Evolutionary conservation across 2,329 filamentous ascomycete genomes (phyloP), one percentile per base, ranked within the genome.

Genomic region (Cadophora sp.): DNA sequence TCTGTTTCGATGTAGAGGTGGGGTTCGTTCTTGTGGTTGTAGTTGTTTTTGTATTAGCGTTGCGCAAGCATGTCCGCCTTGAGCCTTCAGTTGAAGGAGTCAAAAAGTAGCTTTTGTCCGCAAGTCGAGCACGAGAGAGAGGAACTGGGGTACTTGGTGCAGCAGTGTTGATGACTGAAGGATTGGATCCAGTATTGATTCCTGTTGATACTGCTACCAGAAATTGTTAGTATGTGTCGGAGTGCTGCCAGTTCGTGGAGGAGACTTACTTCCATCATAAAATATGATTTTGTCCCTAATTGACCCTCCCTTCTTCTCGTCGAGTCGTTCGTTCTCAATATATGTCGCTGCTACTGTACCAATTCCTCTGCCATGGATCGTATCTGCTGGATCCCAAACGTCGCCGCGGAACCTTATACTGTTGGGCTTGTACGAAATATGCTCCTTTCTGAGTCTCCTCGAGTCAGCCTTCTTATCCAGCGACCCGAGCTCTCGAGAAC

Each of bases 231-330:
- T 66, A 6, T 8, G 2, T 8, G 5, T 48, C 43, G 14, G 14
- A 11, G 12, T 43, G 4, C 7, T 19, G 12, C 19, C 11, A n/a
- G 19, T 48, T 8, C 22, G 11, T n/a, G 34, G 14, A 48, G 19
- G 11, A 26, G 9, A 22, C 68, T 43, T 68, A 72, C 73, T 62
- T 22, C 74, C 71, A 67, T 76, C 75, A 58, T 71, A 76, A 56
- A 75, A 69, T 31, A 46, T 68, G 26, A 77, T 76, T 22, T 68
- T 74, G 19, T 74, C 74, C 56, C 65, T 70, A 24, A 76, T 72
- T 14, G 68, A 67, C 27, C n/a, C 66, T 31, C 24, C 48, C 26
- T 56, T 67, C 34, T 68, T 70, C 58, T 63, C 67, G 16, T 58
- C 34, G 3, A 43, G 48, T n/a, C 29, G 27, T n/a, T 43, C 58